phyloP scores from a whole-genome alignment of 192 early-diverging fungal genomes.

The Dispira parvispora region DNA sequence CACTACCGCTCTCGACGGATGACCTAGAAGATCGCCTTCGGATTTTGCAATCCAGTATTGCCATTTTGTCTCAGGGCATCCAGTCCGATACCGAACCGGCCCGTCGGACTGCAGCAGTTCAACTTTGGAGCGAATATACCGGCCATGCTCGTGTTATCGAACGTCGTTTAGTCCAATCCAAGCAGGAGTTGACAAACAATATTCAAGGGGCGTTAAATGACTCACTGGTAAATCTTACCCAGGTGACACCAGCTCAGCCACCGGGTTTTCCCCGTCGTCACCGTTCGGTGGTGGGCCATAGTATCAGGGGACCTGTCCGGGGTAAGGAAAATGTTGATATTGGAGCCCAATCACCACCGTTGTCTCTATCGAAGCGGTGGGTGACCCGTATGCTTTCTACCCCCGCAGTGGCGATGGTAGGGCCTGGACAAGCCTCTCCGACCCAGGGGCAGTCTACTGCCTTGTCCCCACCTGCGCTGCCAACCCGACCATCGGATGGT shows the following conservation, averaged over 20 bases:
- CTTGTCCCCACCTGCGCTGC: neutral
- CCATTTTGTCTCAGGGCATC: slow-evolving; percentile 6
- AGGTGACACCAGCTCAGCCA: too few species aligned
- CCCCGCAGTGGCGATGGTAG: too few species aligned
- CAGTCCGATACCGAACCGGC: neutral
- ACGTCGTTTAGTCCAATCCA: neutral
- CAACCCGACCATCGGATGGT: neutral
- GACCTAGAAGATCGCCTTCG: neutral
- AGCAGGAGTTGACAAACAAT: neutral
- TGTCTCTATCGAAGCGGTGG: too few species aligned
- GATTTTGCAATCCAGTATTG: neutral
- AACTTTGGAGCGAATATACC: neutral
- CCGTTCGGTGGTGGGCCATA: too few species aligned
- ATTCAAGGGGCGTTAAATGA: slow-evolving; percentile 11
- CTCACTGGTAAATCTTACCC: neutral
- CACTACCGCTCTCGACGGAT: neutral
- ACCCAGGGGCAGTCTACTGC: too few species aligned
- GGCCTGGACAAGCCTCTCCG: too few species aligned
- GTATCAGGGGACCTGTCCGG: too few species aligned
- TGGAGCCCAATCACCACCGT: too few species aligned
- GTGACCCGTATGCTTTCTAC: too few species aligned
- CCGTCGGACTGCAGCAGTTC: neutral
- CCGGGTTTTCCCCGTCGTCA: too few species aligned
- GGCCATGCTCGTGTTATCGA: neutral
- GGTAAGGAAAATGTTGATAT: too few species aligned